These are phyloP conservation scores for Blastocladiella emersonii DNA, from an alignment of 371 early-diverging fungal genomes.

Conservation along the genomic window DNA sequence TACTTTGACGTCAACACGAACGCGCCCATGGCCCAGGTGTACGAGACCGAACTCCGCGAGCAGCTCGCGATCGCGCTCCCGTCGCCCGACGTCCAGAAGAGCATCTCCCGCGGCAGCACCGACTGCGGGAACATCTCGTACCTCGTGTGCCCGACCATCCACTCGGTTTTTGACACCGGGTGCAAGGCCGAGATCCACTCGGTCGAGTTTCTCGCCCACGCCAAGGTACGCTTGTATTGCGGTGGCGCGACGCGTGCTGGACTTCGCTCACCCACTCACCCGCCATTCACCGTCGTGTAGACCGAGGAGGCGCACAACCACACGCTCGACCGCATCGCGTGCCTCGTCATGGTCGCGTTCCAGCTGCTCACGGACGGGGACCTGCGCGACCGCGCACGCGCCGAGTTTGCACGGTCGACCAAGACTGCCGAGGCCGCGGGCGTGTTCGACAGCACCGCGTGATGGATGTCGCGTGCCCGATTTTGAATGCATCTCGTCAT, in stretches of 20 bases:
- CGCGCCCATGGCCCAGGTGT: constrained; percentile 34
- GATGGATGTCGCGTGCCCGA: no score
- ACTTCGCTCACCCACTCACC: background rate
- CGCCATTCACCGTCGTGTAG: background rate
- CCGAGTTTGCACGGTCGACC: background rate
- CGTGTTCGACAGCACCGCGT: no score
- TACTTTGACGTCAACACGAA: constrained; percentile 38
- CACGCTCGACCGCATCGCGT: background rate
- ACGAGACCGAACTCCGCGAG: constrained; percentile 33
- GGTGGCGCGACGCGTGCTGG: background rate
- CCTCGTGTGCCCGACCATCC: constrained; percentile 34
- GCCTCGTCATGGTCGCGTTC: background rate
- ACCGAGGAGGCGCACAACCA: background rate
- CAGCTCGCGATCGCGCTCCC: constrained; percentile 21
- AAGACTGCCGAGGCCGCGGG: no score
- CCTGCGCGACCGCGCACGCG: background rate
- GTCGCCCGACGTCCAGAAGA: constrained; percentile 24
- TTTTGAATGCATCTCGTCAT: no score
- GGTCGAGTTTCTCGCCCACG: background rate
- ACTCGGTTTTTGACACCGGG: constrained; percentile 36
- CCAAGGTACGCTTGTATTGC: background rate
- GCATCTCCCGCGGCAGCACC: constrained; percentile 31
- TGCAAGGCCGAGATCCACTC: constrained; percentile 3
- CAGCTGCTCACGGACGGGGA: background rate
- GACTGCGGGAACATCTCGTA: constrained; percentile 63